Evolutionary conservation across 169 alveolate genomes (phyloP).

Genomic region (Plasmodium malariae): DNA sequence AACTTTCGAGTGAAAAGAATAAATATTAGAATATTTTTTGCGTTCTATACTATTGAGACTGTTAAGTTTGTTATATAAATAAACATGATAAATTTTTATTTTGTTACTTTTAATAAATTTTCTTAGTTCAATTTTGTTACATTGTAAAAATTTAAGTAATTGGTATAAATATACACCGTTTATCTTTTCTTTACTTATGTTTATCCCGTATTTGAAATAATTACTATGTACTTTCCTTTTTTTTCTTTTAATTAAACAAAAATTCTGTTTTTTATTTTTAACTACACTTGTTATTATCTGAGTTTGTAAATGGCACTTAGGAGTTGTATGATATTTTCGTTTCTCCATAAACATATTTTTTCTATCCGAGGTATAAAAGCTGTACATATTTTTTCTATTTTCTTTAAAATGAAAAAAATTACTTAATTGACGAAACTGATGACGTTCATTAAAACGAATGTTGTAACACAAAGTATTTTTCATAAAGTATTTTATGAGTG

Average conservation of each 20-base stretch:
- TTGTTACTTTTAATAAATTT: too few relatives aligned
- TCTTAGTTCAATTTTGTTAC: background rate
- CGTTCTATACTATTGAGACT: background rate
- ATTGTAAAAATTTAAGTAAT: background rate
- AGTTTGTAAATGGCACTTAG: constrained; percentile 4
- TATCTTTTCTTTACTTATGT: background rate
- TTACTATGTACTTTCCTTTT: constrained; percentile 28
- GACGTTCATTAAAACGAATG: background rate
- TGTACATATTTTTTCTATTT: constrained; percentile 23
- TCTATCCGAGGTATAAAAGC: background rate
- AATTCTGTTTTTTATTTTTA: constrained; percentile 23
- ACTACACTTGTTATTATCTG: background rate
- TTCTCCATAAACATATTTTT: constrained; percentile 2
- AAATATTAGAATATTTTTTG: background rate
- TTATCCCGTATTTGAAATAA: constrained; percentile 23
- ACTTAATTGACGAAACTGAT: constrained; percentile 12
- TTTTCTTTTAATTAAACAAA: constrained; percentile 24
- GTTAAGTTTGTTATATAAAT: too few relatives aligned
- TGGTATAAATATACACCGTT: background rate
- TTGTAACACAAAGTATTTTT: constrained; percentile 9
- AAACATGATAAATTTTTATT: background rate
- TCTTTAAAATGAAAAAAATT: constrained; percentile 12
- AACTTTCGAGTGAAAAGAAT: too few relatives aligned
- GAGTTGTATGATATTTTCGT: background rate
- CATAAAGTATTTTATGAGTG: constrained; percentile 11